Evolutionary conservation across 345 rosid species (phyloP), one percentile per base, ranked within the genome.

Genomic region (Linum lewisii): DNA sequence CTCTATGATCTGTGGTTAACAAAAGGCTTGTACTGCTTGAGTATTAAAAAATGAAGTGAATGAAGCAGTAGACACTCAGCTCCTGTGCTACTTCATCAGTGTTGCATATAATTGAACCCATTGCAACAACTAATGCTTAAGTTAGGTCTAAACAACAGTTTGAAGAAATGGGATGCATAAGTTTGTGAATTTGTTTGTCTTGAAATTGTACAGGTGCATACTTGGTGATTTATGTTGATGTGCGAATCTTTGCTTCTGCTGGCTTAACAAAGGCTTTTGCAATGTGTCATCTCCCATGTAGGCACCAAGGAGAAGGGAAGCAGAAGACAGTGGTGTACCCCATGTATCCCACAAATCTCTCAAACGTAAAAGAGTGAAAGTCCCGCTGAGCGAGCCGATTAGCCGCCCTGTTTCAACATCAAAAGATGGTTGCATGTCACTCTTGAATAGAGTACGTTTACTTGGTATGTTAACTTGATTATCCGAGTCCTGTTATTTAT

Each of bases 281-380:
- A 54, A 21, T 29, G 16, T 38, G 42, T 24, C 68, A 2, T 52
- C 57, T 60, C 63, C 55, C 55, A 24, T 38, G 63, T 72, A 94
- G 99, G 93, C 80, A 44, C 88, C 79, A 61, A 87, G 87, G 77
- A 90, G 82, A n/a, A 77, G 83, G 75, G 99, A 85, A 62, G 77
- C 68, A 66, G 97, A 87, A 78, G 84, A 82, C 69, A 70, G 64
- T 58, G 85, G 72, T 66, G 74, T 75, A 62, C 60, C 75, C 23
- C 87, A 61, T 62, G 52, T 72, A 24, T 58, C 72, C 6, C 78
- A 52, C 70, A 89, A 78, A 60, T 59, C 72, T 60, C 82, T 67
- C 25, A 94, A 87, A 67, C 83, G 76, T 71, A 87, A 84, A 76
- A 84, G 76, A 61, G 72, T 73, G 32, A 85, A 79, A 72, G 63